Conservation (phyloP, 371 early-diverging fungal species). For the Syncephalis plumigaleata region DNA sequence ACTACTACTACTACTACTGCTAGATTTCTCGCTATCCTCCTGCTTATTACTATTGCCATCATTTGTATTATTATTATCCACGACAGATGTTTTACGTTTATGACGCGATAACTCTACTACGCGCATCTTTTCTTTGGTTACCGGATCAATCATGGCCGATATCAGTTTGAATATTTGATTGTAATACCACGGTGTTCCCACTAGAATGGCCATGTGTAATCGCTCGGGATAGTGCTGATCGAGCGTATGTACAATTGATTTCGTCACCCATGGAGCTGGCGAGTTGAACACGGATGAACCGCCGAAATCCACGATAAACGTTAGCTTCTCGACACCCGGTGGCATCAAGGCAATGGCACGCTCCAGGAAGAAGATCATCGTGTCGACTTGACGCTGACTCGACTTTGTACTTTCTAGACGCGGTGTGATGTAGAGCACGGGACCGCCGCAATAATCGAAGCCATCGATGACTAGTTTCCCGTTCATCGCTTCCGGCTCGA, state of each 20-base stretch:
- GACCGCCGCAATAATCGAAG: slow-evolving; percentile 47
- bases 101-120: slow-evolving; percentile 33
- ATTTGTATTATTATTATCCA: too few species aligned
- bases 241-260: slow-evolving; percentile 57
- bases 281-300: slow-evolving; percentile 44
- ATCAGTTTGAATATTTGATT: slow-evolving; percentile 60
- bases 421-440: slow-evolving; percentile 56
- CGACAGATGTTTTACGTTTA: too few species aligned
- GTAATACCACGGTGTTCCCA: slow-evolving; percentile 77
- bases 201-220: slow-evolving; percentile 32
- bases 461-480: slow-evolving; percentile 75
- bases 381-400: slow-evolving; percentile 51
- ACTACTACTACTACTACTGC: too few species aligned
- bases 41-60: too few species aligned
- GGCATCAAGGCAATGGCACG: slow-evolving; percentile 67
- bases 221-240: slow-evolving; percentile 80
- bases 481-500: slow-evolving; percentile 50
- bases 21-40: too few species aligned
- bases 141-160: slow-evolving; percentile 79
- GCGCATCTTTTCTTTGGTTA: slow-evolving; percentile 66
- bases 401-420: slow-evolving; percentile 64
- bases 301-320: slow-evolving; percentile 66
- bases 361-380: slow-evolving; percentile 65
- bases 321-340: slow-evolving; percentile 39
- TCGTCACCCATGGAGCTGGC: slow-evolving; percentile 50